Conservation (phyloP, 345 rosid species). For the Sonneratia caseolaris region DNA sequence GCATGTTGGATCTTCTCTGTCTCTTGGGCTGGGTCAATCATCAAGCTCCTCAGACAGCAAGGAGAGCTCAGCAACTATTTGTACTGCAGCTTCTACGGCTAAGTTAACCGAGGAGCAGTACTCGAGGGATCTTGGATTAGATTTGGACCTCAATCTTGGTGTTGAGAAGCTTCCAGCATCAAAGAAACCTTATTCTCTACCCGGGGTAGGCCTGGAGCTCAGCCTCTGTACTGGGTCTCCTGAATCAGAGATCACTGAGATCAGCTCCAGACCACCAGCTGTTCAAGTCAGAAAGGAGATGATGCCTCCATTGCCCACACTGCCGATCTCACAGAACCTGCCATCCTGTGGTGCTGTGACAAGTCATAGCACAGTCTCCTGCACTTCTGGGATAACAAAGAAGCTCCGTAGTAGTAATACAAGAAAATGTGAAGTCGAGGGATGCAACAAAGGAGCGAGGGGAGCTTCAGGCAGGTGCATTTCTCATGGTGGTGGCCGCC, state of each 20-base stretch:
- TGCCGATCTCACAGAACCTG: constrained; percentile 33
- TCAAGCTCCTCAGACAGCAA: constrained; percentile 87
- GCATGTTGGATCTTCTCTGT: constrained; percentile 53
- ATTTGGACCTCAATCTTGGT: constrained; percentile 78
- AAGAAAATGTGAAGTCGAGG: constrained; percentile 78
- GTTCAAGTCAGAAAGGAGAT: constrained; percentile 24
- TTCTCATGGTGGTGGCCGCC: constrained; percentile 97
- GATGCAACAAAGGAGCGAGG: constrained; percentile 97
- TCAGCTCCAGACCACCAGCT: constrained; percentile 25
- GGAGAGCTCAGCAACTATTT: constrained; percentile 76
- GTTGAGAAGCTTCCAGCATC: constrained; percentile 38
- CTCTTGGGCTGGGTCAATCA: constrained; percentile 67
- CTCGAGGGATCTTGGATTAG: constrained; percentile 73
- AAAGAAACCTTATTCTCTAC: constrained; percentile 26
- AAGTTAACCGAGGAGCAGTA: constrained; percentile 82
- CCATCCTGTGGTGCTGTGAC: constrained; percentile 46
- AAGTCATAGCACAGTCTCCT: constrained; percentile 71
- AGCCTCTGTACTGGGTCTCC: constrained; percentile 63
- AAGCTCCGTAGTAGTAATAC: constrained; percentile 48
- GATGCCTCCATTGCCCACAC: constrained; percentile 25
- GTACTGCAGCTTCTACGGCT: constrained; percentile 59
- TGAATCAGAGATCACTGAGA: constrained; percentile 64
- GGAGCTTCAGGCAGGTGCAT: constrained; percentile 98
- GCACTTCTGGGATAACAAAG: constrained; percentile 70
- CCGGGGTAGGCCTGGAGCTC: constrained; percentile 60